phyloP scores from a whole-genome alignment of 2,329 filamentous ascomycete species.

The Gnomoniopsis smithogilvyi region DNA sequence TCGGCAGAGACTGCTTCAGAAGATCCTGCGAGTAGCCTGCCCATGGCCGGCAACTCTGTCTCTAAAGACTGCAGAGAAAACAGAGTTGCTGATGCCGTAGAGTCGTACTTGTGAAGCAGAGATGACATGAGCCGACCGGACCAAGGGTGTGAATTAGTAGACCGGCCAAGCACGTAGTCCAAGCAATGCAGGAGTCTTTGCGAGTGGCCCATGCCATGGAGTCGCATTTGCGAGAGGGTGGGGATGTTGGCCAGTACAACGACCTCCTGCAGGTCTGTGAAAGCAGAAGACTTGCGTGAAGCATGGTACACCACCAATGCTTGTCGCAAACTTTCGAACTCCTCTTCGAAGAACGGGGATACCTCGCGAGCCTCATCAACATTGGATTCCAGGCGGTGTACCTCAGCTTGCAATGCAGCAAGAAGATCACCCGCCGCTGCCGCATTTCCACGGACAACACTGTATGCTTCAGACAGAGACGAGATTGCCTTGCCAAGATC shows the following conservation, averaged over 20 bases:
- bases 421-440: slow-evolving; percentile 45
- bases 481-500: slow-evolving; percentile 52
- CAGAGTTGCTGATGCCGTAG: slow-evolving; percentile 51
- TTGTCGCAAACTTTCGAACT: slow-evolving; percentile 58
- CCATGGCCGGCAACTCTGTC: slow-evolving; percentile 60
- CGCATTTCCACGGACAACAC: slow-evolving; percentile 46
- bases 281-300: slow-evolving; percentile 23
- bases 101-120: slow-evolving; percentile 53
- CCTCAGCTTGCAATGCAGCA: slow-evolving; percentile 45
- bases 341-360: slow-evolving; percentile 47
- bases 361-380: slow-evolving; percentile 38
- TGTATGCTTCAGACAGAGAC: slow-evolving; percentile 54
- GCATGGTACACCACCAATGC: slow-evolving; percentile 39
- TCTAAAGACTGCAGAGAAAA: slow-evolving; percentile 62
- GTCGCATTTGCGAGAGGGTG: slow-evolving; percentile 40
- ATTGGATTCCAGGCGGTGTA: slow-evolving; percentile 47
- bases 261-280: slow-evolving; percentile 33
- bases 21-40: slow-evolving; percentile 49
- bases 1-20: slow-evolving; percentile 47
- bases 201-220: slow-evolving; percentile 34
- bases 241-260: slow-evolving; percentile 46
- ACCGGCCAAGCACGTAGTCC: slow-evolving; percentile 39
- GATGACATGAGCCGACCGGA: slow-evolving; percentile 45
- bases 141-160: slow-evolving; percentile 39
- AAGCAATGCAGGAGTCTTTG: slow-evolving; percentile 43